These are phyloP conservation scores for Chlamydomonas eustigma DNA, from an alignment of 139 green algal species.

Conservation along the genomic window DNA sequence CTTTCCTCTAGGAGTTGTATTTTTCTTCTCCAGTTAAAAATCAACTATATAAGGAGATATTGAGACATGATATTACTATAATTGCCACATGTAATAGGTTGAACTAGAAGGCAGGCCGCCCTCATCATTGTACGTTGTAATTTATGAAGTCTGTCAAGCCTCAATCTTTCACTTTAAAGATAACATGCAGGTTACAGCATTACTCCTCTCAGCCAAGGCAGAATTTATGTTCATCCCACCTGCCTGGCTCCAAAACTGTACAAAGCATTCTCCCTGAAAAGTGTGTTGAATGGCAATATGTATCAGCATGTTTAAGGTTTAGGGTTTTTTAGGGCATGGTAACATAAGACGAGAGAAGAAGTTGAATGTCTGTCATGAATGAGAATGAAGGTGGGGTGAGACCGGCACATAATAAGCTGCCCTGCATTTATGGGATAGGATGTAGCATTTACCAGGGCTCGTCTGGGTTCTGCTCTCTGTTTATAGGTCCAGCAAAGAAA, in stretches of 20 bases:
- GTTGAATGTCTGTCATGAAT: not conserved
- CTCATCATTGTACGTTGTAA: no score
- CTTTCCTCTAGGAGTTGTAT: no score
- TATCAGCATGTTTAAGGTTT: not conserved
- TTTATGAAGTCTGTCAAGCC: no score
- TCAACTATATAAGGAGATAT: no score
- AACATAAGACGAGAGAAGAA: not conserved
- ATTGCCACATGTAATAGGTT: no score
- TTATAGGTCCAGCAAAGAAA: constrained; percentile 4
- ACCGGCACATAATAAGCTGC: not conserved
- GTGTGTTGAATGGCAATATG: no score
- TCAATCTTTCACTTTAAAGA: no score
- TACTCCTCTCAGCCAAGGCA: not conserved
- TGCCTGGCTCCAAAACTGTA: constrained; percentile 15
- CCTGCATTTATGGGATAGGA: not conserved
- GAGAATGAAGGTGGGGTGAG: not conserved
- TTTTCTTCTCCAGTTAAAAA: no score
- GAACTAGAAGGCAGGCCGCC: no score
- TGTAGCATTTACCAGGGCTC: not conserved
- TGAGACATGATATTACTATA: no score
- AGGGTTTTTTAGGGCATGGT: not conserved
- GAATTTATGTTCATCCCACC: not conserved
- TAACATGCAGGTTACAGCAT: not conserved
- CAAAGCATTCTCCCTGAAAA: constrained; percentile 1
- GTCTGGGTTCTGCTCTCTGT: constrained; percentile 3